Evolutionary conservation across 2,329 filamentous ascomycete genomes (phyloP), one percentile per base, ranked within the genome.

Genomic region (Fusarium sp.): DNA sequence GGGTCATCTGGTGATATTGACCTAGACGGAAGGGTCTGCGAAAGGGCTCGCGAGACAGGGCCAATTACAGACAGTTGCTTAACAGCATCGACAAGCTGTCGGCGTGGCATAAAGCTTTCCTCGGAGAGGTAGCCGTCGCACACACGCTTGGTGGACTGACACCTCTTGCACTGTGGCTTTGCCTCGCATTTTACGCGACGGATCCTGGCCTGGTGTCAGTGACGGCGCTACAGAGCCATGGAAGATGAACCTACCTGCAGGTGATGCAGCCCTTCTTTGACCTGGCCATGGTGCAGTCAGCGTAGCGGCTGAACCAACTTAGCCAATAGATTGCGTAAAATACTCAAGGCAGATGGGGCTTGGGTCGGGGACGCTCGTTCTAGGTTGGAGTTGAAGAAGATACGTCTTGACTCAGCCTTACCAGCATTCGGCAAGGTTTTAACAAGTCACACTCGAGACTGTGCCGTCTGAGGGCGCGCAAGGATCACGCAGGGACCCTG

Each of bases 121-220:
- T 60, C 41, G 4, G 66, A 23, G 6, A 75, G 66, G 57, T 81
- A 82, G 27, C 79, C 79, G 57, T 80, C 79, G 69, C 80, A 81
- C 4, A 58, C 66, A 27, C 80, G 77, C 7, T 67, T 45, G 5
- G 75, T 71, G 4, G 68, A 67, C 14, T 60, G 41, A 32, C 68
- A 79, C 25, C 66, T 69, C 3, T 61, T 67, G 71, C 80, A 81
- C 18, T 58, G 57, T 0, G 80, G 80, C 43, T 71, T 76, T 6
- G 72, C 54, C 67, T 81, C 80, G 66, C 80, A 81, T 43, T 80
- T 80, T 2, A 81, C 75, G 8, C 78, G 78, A 11, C 79, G 79
- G 39, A 82, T 79, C 27, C 80, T 80, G 18, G 5, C 1, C 10
- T 13, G 27, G 10, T 18, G 18, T 59, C n/a, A 43, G 37, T 9